Percentiles rank a stretch among this genome's conserved stretches.
Conservation (phyloP, 139 green algal genomes). For the Bryopsis sp. region DNA sequence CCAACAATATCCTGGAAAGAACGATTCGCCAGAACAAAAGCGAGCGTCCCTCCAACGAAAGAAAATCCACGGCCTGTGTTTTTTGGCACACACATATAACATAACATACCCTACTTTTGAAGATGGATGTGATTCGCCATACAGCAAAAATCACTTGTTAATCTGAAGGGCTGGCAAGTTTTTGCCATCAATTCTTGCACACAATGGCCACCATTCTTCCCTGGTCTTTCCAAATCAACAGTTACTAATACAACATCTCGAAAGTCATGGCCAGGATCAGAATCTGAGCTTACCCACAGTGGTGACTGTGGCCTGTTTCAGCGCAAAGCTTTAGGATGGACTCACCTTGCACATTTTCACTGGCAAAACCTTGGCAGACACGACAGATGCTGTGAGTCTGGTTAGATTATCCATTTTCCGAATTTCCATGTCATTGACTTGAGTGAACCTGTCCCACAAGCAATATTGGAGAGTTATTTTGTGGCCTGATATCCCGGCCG, state of each 20-base stretch:
- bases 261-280: background rate
- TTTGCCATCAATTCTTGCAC: too few relatives aligned
- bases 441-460: slow-evolving; percentile 5
- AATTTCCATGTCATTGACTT: slow-evolving; percentile 1
- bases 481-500: slow-evolving; percentile 18
- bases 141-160: background rate
- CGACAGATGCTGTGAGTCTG: background rate
- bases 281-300: background rate
- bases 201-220: background rate
- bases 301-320: too few relatives aligned
- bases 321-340: background rate
- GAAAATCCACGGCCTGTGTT: too few relatives aligned
- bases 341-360: background rate
- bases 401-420: slow-evolving; percentile 5
- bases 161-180: slow-evolving; percentile 2
- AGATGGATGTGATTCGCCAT: too few relatives aligned
- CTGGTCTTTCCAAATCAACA: slow-evolving; percentile 10
- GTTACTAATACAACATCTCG: background rate
- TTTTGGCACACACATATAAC: too few relatives aligned
- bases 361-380: background rate
- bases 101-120: too few relatives aligned
- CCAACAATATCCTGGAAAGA: too few relatives aligned
- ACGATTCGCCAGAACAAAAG: too few relatives aligned
- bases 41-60: too few relatives aligned
- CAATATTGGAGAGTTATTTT: slow-evolving; percentile 11